These are phyloP conservation scores for Prunella vulgaris DNA, from an alignment of 257 asterid species.

Conservation along the genomic window DNA sequence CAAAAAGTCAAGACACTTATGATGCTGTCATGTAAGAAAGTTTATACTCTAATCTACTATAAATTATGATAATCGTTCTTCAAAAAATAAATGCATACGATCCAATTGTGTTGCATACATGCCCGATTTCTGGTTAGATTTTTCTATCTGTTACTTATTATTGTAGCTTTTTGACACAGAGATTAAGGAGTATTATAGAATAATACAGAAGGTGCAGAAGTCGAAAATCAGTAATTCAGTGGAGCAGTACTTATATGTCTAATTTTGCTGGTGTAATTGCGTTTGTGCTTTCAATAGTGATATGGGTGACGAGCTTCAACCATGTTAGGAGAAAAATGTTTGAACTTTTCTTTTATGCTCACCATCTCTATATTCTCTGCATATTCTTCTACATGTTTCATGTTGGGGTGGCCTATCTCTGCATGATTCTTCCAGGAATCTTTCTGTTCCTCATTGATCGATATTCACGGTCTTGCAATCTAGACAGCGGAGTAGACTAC, in stretches of 20 bases:
- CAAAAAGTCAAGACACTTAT: not conserved
- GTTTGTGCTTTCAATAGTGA: slow-evolving; percentile 32
- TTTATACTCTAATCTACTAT: not conserved
- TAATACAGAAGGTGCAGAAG: no score
- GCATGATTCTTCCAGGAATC: slow-evolving; percentile 63
- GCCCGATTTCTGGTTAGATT: not conserved
- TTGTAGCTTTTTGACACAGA: not conserved
- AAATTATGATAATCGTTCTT: no score
- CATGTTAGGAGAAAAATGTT: slow-evolving; percentile 54
- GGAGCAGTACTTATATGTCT: slow-evolving; percentile 54
- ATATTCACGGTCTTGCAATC: slow-evolving; percentile 56
- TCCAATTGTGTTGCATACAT: not conserved
- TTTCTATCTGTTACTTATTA: no score
- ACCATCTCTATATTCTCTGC: slow-evolving; percentile 46
- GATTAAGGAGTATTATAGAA: no score
- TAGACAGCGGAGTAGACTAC: slow-evolving; percentile 28
- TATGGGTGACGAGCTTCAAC: slow-evolving; percentile 49
- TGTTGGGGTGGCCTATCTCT: slow-evolving; percentile 49
- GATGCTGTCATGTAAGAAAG: not conserved
- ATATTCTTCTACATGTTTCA: slow-evolving; percentile 59
- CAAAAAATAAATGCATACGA: not conserved
- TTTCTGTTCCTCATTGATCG: slow-evolving; percentile 60
- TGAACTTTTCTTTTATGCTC: slow-evolving; percentile 53
- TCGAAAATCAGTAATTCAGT: no score
- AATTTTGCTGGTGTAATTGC: slow-evolving; percentile 59